phyloP scores from a whole-genome alignment of 73 alveolate genomes.

The Loxodes magnus region DNA sequence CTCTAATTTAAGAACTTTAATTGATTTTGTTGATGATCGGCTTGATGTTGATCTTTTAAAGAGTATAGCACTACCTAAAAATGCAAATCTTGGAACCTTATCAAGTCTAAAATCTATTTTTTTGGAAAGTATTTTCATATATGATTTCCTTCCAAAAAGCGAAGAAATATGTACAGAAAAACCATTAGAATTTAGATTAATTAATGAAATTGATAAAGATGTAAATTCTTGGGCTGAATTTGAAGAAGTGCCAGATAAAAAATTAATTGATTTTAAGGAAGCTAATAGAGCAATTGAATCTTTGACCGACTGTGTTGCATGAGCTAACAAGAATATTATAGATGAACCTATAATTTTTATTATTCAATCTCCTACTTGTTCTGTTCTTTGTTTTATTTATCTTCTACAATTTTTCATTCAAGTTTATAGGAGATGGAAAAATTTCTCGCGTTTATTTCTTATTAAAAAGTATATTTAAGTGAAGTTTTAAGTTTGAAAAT shows the following conservation, averaged over 20 bases:
- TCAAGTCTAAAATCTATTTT: conserved; percentile 79
- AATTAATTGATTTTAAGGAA: conserved; percentile 82
- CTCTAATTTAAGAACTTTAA: conserved; percentile 28
- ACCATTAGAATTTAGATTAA: conserved; percentile 81
- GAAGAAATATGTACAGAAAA: conserved; percentile 82
- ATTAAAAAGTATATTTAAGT: too few species aligned
- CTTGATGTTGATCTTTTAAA: conserved; percentile 49
- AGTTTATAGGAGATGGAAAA: too few species aligned
- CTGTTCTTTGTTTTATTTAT: conserved; percentile 94
- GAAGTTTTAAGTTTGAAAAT: too few species aligned
- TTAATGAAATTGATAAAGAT: conserved; percentile 41
- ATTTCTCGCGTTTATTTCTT: too few species aligned
- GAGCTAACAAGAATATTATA: conserved; percentile 77
- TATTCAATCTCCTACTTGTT: conserved; percentile 90
- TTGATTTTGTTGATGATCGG: conserved; percentile 23
- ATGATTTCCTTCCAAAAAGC: conserved; percentile 94
- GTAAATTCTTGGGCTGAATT: conserved; percentile 89
- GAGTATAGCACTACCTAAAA: conserved; percentile 47
- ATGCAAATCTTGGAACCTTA: conserved; percentile 28
- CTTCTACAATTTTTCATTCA: conserved; percentile 96
- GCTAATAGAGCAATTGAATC: conserved; percentile 77
- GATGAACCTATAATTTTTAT: conserved; percentile 92
- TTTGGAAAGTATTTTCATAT: conserved; percentile 90
- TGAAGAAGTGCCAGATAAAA: conserved; percentile 69
- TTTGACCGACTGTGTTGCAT: conserved; percentile 83